Evolutionary conservation across 306 rosid species (phyloP), one percentile per base, ranked within the genome.

Genomic region (Medicago truncatula): DNA sequence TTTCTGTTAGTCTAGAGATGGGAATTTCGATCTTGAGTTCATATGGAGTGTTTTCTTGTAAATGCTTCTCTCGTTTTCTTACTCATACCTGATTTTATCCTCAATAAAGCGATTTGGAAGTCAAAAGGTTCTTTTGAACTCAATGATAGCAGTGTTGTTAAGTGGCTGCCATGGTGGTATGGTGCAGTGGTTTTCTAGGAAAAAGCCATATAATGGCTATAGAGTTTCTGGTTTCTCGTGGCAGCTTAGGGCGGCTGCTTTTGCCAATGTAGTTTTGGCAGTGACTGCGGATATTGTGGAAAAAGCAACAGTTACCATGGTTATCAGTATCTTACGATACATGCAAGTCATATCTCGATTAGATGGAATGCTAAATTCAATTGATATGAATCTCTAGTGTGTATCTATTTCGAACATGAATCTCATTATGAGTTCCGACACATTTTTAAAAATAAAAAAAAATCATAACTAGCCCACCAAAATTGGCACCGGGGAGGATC

Each of bases 231-330:
- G 18, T 21, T 67, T 67, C 38, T 67, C 56, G 28, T 67, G 20
- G 18, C 38, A 20, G 72, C 56, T 13, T 39, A 12, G 31, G 56
- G 16, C 2, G 8, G 54, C 6, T 20, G 38, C 20, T 67, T 67
- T 67, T 67, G 38, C 39, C 39, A 43, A 20, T 20, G 54, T 11
- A 1, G 20, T 61, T 61, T 31, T 61, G 67, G 67, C 67, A 38
- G 56, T 21, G 56, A 21, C 39, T 6, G 56, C 56, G 6, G 34
- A 41, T 66, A 41, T 66, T 28, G 36, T 21, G 20, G 56, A 43
- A 43, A 67, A 43, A 21, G 41, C 18, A 60, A 7, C 66, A 7
- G 18, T 60, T 60, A 12, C 17, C 23, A 16, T 52, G 21, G 58
- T 52, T 52, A 16, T 52, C 11, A 52, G 23, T 52, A 16, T 52